Conservation (phyloP, 2,329 filamentous ascomycete genomes). For the Albifimbria verrucaria region DNA sequence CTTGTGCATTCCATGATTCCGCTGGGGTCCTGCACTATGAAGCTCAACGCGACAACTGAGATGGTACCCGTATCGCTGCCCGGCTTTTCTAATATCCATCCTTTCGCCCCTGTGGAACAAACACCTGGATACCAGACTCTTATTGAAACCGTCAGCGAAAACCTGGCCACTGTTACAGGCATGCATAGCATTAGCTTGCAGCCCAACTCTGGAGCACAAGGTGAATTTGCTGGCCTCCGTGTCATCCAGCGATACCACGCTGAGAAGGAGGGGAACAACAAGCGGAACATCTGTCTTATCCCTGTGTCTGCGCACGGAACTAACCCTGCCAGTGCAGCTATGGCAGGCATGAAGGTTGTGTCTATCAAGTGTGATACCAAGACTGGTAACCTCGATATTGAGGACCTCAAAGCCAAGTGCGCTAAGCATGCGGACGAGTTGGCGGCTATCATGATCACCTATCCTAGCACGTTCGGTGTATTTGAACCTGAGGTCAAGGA, state of each 20-base stretch:
- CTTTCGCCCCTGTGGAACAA: slow-evolving; percentile 66
- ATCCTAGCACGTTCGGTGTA: slow-evolving; percentile 90
- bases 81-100: slow-evolving; percentile 64
- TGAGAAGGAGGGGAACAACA: slow-evolving; percentile 47
- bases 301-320: slow-evolving; percentile 94
- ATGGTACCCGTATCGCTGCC: slow-evolving; percentile 68
- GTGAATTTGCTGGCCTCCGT: slow-evolving; percentile 86
- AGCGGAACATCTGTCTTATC: slow-evolving; percentile 88
- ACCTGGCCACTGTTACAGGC: slow-evolving; percentile 80
- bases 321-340: slow-evolving; percentile 90
- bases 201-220: slow-evolving; percentile 94
- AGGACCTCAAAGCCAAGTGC: slow-evolving; percentile 85
- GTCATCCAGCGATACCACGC: slow-evolving; percentile 84
- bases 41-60: slow-evolving; percentile 89
- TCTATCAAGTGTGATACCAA: slow-evolving; percentile 84
- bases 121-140: slow-evolving; percentile 68
- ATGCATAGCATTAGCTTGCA: slow-evolving; percentile 87
- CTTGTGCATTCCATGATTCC: slow-evolving; percentile 97
- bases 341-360: slow-evolving; percentile 94
- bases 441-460: slow-evolving; percentile 93
- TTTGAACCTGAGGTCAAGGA: slow-evolving; percentile 89
- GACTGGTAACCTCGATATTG: slow-evolving; percentile 87
- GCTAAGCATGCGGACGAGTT: slow-evolving; percentile 82
- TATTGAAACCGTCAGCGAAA: slow-evolving; percentile 67
- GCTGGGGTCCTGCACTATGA: slow-evolving; percentile 96